These are phyloP conservation scores for Truncatella angustata DNA, from an alignment of 2,329 filamentous ascomycete species.

Conservation along the genomic window DNA sequence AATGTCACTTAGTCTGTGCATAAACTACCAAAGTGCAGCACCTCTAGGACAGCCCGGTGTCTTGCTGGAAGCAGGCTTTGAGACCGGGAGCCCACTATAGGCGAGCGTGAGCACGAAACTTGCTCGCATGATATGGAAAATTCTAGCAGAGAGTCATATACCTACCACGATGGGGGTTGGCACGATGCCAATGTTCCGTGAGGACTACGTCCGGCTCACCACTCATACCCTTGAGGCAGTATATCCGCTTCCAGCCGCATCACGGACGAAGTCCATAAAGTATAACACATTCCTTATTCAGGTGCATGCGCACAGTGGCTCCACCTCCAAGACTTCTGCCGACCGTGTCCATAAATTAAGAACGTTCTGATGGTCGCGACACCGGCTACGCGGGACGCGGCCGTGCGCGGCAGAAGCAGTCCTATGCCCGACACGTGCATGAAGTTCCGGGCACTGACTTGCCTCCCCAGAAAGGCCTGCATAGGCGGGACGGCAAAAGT, in stretches of 20 bases:
- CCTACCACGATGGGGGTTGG: too few relatives aligned
- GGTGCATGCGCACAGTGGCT: background rate
- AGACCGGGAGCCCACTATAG: too few relatives aligned
- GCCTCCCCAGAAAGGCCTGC: conserved; percentile 1
- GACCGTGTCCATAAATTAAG: background rate
- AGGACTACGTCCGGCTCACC: background rate
- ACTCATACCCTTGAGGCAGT: background rate
- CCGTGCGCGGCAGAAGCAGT: background rate
- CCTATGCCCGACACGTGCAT: background rate
- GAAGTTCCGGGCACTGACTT: background rate
- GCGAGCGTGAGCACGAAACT: too few relatives aligned
- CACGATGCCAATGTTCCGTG: background rate
- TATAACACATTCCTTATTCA: background rate
- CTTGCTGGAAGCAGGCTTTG: too few relatives aligned
- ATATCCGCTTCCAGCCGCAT: background rate
- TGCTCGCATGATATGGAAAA: too few relatives aligned
- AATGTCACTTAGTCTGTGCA: too few relatives aligned
- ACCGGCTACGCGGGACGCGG: background rate
- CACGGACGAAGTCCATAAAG: background rate
- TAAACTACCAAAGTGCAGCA: too few relatives aligned
- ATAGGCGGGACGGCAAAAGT: background rate
- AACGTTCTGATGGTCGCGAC: background rate
- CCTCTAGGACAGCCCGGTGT: too few relatives aligned
- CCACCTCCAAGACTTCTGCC: background rate
- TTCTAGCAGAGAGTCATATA: too few relatives aligned